phyloP scores from a whole-genome alignment of 305 asterid species.

The Fraxinus xanthoxyloides region DNA sequence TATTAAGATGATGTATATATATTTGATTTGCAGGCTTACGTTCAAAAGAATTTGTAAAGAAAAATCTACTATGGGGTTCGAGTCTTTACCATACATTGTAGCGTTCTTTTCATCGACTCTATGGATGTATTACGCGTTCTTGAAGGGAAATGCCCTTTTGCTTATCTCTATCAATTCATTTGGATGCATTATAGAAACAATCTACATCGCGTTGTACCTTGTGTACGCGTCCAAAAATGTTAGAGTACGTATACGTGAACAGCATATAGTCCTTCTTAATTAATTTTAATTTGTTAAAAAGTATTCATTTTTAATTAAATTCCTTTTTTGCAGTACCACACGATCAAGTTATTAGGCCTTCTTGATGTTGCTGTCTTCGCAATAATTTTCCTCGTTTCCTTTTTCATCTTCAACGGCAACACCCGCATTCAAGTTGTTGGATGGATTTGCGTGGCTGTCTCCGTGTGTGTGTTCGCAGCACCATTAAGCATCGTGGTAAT shows the following conservation, averaged over 20 bases:
- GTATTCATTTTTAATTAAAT: not conserved
- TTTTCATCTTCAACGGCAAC: conserved; percentile 24
- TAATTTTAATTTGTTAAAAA: not conserved
- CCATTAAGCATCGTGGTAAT: conserved; percentile 69
- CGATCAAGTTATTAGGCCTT: conserved; percentile 36
- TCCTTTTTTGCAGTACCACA: conserved; percentile 34
- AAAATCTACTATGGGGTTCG: conserved; percentile 72
- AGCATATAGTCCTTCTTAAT: not conserved
- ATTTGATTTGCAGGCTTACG: conserved; percentile 51
- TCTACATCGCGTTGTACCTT: conserved; percentile 52
- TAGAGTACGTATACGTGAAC: conserved; percentile 37
- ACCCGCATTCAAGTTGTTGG: conserved; percentile 47
- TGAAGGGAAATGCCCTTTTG: conserved; percentile 43
- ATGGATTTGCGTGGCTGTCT: conserved; percentile 64
- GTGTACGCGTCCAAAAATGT: conserved; percentile 50
- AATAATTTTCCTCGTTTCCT: conserved; percentile 36
- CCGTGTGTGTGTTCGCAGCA: conserved; percentile 62
- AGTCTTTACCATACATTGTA: conserved; percentile 57
- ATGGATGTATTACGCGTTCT: conserved; percentile 72
- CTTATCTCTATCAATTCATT: conserved; percentile 66
- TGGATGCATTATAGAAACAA: conserved; percentile 56
- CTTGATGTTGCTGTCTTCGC: conserved; percentile 50
- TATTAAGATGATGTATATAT: not conserved
- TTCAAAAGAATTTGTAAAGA: conserved; percentile 50
- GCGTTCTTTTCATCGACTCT: conserved; percentile 66